These are phyloP conservation scores for Scenedesmus sp. DNA, from an alignment of 163 green algal species.

Conservation along the genomic window DNA sequence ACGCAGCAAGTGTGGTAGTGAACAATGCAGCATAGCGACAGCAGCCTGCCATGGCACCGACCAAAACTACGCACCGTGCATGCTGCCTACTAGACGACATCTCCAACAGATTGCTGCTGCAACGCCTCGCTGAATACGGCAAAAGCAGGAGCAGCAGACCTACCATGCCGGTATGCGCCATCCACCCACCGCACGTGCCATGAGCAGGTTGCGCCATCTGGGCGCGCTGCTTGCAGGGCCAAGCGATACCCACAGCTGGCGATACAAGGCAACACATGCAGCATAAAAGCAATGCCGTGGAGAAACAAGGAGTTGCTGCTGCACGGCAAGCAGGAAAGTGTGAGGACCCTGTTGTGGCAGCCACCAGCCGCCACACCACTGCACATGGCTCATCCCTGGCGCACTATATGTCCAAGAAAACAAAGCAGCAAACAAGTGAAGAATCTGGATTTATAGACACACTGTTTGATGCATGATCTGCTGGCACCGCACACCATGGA, in stretches of 20 bases:
- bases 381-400: neutral
- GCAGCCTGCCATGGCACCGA: neutral
- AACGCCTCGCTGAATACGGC: neutral
- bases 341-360: neutral
- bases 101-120: neutral
- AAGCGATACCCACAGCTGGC: neutral
- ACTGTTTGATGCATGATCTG: neutral
- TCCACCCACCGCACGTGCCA: neutral
- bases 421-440: neutral
- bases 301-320: neutral
- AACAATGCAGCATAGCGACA: neutral
- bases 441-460: neutral
- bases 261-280: neutral
- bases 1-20: neutral
- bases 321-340: neutral
- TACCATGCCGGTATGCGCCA: neutral
- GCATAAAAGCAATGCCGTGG: neutral
- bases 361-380: neutral
- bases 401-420: conserved; percentile 1
- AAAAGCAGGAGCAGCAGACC: neutral
- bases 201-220: neutral
- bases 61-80: neutral
- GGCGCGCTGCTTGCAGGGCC: neutral
- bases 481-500: neutral
- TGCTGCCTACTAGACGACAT: neutral